phyloP scores from a whole-genome alignment of 345 rosid species.

The Cardamine resedifolia region DNA sequence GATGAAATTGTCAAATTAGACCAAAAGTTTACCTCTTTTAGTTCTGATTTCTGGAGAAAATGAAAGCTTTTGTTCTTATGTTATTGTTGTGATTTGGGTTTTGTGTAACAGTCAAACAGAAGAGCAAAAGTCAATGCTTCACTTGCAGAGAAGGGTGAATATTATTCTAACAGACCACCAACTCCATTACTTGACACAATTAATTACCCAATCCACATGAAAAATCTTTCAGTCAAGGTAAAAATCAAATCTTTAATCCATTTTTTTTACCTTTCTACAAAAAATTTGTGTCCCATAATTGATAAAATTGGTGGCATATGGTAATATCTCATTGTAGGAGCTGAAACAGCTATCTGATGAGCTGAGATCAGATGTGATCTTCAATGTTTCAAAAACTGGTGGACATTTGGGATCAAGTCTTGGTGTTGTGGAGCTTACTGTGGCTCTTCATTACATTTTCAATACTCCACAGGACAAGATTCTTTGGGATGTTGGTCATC shows the following conservation, averaged over 20 bases:
- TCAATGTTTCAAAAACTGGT: conserved; percentile 89
- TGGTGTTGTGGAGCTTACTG: conserved; percentile 98
- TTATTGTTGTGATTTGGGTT: conserved; percentile 28
- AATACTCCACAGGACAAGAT: conserved; percentile 86
- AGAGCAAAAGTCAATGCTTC: conserved; percentile 62
- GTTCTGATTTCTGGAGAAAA: not conserved
- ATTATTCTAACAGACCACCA: conserved; percentile 70
- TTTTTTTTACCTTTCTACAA: not conserved
- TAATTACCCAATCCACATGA: conserved; percentile 94
- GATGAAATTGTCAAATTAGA: conserved; percentile 9
- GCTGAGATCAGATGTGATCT: conserved; percentile 88
- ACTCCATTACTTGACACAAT: conserved; percentile 94
- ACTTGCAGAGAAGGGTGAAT: conserved; percentile 73
- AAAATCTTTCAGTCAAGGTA: conserved; percentile 83
- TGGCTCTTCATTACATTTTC: conserved; percentile 95
- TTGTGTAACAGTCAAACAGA: conserved; percentile 52
- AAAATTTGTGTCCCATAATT: not conserved
- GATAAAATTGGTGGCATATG: not conserved
- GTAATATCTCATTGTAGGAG: conserved; percentile 46
- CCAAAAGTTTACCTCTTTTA: not conserved
- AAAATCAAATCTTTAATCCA: not conserved
- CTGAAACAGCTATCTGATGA: conserved; percentile 85
- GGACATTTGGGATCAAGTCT: conserved; percentile 97
- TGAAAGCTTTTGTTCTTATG: conserved; percentile 26
- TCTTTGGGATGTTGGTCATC: conserved; percentile 99